These are phyloP conservation scores for Onygenales sp. DNA, from an alignment of 2,329 filamentous ascomycete species.

Conservation along the genomic window DNA sequence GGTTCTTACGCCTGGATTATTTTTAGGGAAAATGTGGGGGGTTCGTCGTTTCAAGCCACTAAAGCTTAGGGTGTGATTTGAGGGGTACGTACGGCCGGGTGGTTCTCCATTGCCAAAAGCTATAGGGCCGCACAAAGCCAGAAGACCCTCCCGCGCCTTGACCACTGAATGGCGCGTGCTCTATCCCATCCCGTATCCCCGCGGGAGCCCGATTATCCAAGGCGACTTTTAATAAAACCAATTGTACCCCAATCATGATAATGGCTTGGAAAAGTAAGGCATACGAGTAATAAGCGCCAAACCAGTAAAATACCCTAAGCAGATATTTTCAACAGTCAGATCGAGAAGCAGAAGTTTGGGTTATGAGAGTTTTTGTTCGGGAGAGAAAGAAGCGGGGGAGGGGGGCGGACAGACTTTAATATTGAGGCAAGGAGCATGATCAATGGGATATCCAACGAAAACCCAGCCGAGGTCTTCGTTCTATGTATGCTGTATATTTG, in stretches of 20 bases:
- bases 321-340: conserved; percentile 6
- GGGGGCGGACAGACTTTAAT: conserved; percentile 40
- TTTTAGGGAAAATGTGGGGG: neutral
- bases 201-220: conserved; percentile 45
- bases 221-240: conserved; percentile 51
- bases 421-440: conserved; percentile 59
- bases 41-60: conserved; percentile 3
- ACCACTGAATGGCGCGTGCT: conserved; percentile 33
- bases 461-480: conserved; percentile 50
- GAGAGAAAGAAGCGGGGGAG: neutral
- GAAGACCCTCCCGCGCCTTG: conserved; percentile 15
- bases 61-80: neutral
- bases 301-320: conserved; percentile 54
- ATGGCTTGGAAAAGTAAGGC: conserved; percentile 51
- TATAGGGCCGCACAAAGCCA: conserved; percentile 42
- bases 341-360: neutral
- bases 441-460: conserved; percentile 57
- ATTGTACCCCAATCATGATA: conserved; percentile 51
- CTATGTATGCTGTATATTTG: conserved; percentile 57
- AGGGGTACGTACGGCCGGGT: conserved; percentile 36
- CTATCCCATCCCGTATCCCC: conserved; percentile 27
- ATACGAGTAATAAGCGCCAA: conserved; percentile 50
- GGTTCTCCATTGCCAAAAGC: conserved; percentile 55
- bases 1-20: neutral
- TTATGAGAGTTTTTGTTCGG: neutral